These are phyloP conservation scores for Prunus mume DNA, from an alignment of 306 rosid genomes.

Conservation along the genomic window DNA sequence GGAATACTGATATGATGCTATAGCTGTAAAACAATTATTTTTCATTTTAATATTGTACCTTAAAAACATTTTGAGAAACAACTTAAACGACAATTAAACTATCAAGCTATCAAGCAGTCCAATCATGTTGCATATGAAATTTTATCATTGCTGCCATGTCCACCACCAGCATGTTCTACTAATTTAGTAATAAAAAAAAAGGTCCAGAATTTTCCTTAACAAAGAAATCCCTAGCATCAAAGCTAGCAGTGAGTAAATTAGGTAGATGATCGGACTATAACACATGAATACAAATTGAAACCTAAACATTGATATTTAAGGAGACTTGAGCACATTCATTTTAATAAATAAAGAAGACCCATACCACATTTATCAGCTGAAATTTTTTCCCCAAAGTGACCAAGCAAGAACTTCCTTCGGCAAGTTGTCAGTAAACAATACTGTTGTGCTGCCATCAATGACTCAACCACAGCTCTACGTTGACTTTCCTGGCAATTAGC, in stretches of 20 bases:
- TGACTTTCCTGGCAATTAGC: slow-evolving; percentile 57
- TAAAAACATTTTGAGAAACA: neutral
- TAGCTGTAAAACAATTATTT: neutral
- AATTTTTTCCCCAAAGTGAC: slow-evolving; percentile 68
- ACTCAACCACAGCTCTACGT: slow-evolving; percentile 72
- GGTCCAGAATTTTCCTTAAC: neutral
- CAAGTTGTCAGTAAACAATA: slow-evolving; percentile 73
- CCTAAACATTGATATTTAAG: neutral
- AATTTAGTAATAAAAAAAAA: neutral
- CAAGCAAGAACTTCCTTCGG: slow-evolving; percentile 82
- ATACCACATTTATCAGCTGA: slow-evolving; percentile 72
- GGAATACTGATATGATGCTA: neutral
- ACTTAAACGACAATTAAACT: neutral
- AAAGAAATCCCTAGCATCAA: neutral
- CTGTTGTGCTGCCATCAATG: slow-evolving; percentile 71
- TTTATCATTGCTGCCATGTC: neutral
- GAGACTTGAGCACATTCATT: slow-evolving; percentile 10
- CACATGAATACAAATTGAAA: neutral
- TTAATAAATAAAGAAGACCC: slow-evolving; percentile 30
- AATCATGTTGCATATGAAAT: neutral
- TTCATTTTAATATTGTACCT: neutral
- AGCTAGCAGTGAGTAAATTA: neutral
- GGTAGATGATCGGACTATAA: neutral
- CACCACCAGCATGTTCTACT: neutral
- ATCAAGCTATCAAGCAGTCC: neutral